phyloP scores from a whole-genome alignment of 805 yeast species.

The Candida nemodendra region DNA sequence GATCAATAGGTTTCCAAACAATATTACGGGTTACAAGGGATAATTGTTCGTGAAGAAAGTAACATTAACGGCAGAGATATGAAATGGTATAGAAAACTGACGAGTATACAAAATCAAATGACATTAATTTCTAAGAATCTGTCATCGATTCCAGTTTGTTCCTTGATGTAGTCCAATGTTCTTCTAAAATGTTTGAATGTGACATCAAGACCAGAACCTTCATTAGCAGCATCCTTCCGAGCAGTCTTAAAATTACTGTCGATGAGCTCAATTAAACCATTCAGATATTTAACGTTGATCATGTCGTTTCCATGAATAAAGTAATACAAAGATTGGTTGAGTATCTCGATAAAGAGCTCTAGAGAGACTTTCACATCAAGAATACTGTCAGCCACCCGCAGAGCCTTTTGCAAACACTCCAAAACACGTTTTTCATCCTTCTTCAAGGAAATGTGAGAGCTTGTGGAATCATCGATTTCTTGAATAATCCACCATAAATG shows the following conservation, averaged over 20 bases:
- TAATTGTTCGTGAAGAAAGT: too few relatives aligned
- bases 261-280: constrained; percentile 83
- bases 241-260: constrained; percentile 52
- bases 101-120: constrained; percentile 2
- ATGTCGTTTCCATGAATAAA: constrained; percentile 75
- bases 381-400: constrained; percentile 91
- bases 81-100: too few relatives aligned
- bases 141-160: constrained; percentile 68
- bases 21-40: too few relatives aligned
- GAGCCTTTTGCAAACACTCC: constrained; percentile 85
- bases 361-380: constrained; percentile 74
- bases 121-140: constrained; percentile 54
- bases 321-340: constrained; percentile 82
- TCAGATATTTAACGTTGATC: constrained; percentile 72
- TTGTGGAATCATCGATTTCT: constrained; percentile 29
- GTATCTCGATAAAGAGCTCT: constrained; percentile 84
- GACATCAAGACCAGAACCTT: constrained; percentile 27
- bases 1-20: too few relatives aligned
- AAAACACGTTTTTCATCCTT: constrained; percentile 68
- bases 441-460: constrained; percentile 28
- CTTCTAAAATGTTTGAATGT: constrained; percentile 63
- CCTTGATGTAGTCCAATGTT: constrained; percentile 65
- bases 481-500: constrained; percentile 95
- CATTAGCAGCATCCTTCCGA: constrained; percentile 17
- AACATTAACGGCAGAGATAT: too few relatives aligned